Conservation (phyloP, 192 early-diverging fungal genomes). For the Gamsiella multidivaricata region DNA sequence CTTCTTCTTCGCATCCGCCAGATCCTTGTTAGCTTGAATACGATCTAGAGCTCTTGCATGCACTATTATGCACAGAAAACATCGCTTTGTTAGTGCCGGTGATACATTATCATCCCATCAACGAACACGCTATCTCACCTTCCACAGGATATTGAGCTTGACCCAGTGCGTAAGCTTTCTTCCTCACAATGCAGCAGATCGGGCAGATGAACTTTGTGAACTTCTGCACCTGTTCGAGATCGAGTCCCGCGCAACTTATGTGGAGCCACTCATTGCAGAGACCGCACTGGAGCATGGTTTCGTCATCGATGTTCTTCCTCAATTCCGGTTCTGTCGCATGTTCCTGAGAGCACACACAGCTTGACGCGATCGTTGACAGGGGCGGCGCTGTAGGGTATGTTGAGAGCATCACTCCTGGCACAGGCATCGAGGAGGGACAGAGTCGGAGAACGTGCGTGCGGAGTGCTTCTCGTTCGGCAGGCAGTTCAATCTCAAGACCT, state of each 20-base stretch:
- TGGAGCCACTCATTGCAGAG: slow-evolving; percentile 77
- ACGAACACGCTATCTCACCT: no score
- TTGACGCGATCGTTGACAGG: slow-evolving; percentile 2
- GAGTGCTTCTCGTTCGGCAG: slow-evolving; percentile 54
- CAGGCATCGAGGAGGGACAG: slow-evolving; percentile 21
- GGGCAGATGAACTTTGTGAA: slow-evolving; percentile 66
- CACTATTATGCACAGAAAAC: slow-evolving; percentile 5
- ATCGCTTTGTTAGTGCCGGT: no score
- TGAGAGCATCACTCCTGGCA: slow-evolving; percentile 9
- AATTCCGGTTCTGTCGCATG: neutral
- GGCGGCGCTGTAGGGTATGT: slow-evolving; percentile 32
- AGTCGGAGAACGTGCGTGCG: slow-evolving; percentile 51
- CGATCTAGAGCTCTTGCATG: slow-evolving; percentile 17
- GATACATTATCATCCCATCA: no score
- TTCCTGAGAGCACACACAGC: slow-evolving; percentile 25
- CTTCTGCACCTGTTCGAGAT: slow-evolving; percentile 55
- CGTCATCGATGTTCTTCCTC: no score
- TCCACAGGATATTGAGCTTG: slow-evolving; percentile 9
- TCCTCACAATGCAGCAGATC: slow-evolving; percentile 58
- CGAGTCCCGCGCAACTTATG: slow-evolving; percentile 63
- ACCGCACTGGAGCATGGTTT: slow-evolving; percentile 71
- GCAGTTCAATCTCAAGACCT: slow-evolving; percentile 56
- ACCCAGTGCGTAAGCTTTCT: slow-evolving; percentile 24
- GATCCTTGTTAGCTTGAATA: slow-evolving; percentile 11
- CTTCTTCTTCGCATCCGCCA: slow-evolving; percentile 23